phyloP scores from a whole-genome alignment of 805 yeast species.

The Dipodascus geniculatus region DNA sequence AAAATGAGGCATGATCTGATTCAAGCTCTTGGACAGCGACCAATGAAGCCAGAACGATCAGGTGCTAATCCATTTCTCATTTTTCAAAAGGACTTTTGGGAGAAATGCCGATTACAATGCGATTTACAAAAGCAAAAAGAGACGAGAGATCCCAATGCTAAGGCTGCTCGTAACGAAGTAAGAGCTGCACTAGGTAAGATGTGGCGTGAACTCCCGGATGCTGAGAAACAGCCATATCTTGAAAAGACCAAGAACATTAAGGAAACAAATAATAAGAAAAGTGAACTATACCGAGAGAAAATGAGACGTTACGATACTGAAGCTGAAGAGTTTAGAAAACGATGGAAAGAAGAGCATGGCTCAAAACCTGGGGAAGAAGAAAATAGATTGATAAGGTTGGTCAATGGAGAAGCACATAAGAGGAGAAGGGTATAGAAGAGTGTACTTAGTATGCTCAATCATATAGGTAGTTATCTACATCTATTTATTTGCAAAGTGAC shows the following conservation, averaged over 20 bases:
- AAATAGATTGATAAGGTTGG: conserved; percentile 11
- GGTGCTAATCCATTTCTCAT: conserved; percentile 31
- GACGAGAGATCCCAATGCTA: conserved; percentile 21
- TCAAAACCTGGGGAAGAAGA: conserved; percentile 21
- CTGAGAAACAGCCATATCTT: conserved; percentile 27
- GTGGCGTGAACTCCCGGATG: conserved; percentile 30
- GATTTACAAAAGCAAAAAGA: conserved; percentile 23
- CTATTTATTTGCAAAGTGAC: neutral
- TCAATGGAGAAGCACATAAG: neutral
- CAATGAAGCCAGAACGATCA: conserved; percentile 27
- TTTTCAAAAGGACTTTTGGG: conserved; percentile 33
- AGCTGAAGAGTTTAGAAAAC: conserved; percentile 26
- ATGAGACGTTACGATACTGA: conserved; percentile 27
- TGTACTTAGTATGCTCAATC: too few species aligned
- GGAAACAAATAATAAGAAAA: conserved; percentile 23
- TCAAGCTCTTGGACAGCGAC: conserved; percentile 28
- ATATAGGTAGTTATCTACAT: neutral
- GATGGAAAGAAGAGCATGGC: conserved; percentile 29
- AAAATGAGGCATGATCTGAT: conserved; percentile 25
- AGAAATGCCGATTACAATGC: conserved; percentile 26
- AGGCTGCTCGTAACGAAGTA: conserved; percentile 30
- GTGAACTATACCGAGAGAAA: conserved; percentile 23
- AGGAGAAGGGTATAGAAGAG: neutral
- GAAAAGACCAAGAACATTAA: conserved; percentile 24
- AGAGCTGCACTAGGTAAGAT: conserved; percentile 29